Evolutionary conservation across 768 basidiomycete species (phyloP).

Genomic region (Pulveroboletus sp.): DNA sequence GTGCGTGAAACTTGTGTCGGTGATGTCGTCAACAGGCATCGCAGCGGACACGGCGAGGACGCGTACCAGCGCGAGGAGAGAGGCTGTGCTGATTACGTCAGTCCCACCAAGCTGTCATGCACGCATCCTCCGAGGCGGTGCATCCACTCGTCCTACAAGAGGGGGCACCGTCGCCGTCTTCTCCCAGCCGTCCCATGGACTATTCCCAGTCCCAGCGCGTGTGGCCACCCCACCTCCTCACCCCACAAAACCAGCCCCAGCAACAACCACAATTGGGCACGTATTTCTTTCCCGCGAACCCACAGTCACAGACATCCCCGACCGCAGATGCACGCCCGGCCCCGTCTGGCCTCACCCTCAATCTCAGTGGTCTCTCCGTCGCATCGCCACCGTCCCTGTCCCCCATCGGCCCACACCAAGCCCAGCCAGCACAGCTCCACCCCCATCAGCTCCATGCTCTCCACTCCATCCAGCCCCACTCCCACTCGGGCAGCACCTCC

Average conservation of each 20-base stretch:
- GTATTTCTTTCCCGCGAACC: conserved; percentile 18
- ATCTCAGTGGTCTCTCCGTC: conserved; percentile 64
- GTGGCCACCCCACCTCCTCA: conserved; percentile 21
- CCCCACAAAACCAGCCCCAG: conserved; percentile 1
- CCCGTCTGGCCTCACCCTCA: conserved; percentile 56
- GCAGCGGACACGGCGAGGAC: too few relatives aligned
- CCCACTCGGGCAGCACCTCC: conserved; percentile 13
- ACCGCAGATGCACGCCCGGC: conserved; percentile 17
- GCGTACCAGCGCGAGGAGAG: too few relatives aligned
- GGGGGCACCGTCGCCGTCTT: background rate
- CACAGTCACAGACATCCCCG: conserved; percentile 13
- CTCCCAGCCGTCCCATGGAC: conserved; percentile 17
- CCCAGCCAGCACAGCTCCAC: conserved; percentile 49
- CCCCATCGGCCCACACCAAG: conserved; percentile 50
- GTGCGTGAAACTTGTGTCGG: conserved; percentile 9
- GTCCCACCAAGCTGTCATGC: conserved; percentile 16
- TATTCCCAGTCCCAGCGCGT: conserved; percentile 27
- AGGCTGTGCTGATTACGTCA: conserved; percentile 15
- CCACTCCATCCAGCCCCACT: conserved; percentile 32
- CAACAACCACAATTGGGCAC: conserved; percentile 11
- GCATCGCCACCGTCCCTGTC: conserved; percentile 65
- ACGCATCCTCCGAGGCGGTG: conserved; percentile 14
- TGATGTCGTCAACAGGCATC: conserved; percentile 7
- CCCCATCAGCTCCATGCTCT: conserved; percentile 53
- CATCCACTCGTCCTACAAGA: conserved; percentile 14